Evolutionary conservation across 202 grass and related monocot genomes (phyloP).

Genomic region (Setaria viridis): DNA sequence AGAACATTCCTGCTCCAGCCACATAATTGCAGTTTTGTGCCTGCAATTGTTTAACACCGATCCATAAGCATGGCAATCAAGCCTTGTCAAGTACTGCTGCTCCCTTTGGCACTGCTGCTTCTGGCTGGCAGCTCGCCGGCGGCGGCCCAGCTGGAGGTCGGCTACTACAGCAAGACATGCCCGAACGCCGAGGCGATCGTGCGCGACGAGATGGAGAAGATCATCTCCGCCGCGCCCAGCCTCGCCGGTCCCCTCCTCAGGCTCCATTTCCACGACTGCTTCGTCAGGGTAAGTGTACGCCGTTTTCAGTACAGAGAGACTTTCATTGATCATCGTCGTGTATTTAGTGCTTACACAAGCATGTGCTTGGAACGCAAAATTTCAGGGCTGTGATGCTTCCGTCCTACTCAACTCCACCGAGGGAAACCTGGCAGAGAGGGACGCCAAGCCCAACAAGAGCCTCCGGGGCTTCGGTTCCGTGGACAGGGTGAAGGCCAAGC

Average conservation of each 20-base stretch:
- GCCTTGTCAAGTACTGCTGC: neutral
- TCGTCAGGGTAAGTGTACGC: constrained; percentile 24
- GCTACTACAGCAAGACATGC: constrained; percentile 25
- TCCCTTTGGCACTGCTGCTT: neutral
- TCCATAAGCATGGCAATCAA: neutral
- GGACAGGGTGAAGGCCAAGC: constrained; percentile 66
- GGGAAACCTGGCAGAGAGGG: constrained; percentile 52
- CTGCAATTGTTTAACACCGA: neutral
- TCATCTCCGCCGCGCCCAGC: constrained; percentile 50
- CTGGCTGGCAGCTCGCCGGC: neutral
- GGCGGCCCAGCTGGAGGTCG: neutral
- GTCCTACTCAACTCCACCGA: constrained; percentile 59
- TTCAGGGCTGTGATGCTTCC: constrained; percentile 76
- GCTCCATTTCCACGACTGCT: constrained; percentile 28
- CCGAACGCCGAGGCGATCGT: constrained; percentile 3
- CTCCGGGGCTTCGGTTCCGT: constrained; percentile 63
- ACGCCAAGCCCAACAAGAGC: constrained; percentile 62
- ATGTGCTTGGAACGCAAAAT: neutral
- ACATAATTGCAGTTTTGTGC: neutral
- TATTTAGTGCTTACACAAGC: no score
- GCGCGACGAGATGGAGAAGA: constrained; percentile 49
- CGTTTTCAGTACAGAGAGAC: no score
- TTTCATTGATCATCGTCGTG: no score
- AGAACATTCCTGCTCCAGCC: constrained; percentile 9
- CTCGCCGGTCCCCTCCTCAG: constrained; percentile 54